Evolutionary conservation across 169 alveolate genomes (phyloP), one percentile per base, ranked within the genome.

Genomic region (Plasmodium reichenowi): DNA sequence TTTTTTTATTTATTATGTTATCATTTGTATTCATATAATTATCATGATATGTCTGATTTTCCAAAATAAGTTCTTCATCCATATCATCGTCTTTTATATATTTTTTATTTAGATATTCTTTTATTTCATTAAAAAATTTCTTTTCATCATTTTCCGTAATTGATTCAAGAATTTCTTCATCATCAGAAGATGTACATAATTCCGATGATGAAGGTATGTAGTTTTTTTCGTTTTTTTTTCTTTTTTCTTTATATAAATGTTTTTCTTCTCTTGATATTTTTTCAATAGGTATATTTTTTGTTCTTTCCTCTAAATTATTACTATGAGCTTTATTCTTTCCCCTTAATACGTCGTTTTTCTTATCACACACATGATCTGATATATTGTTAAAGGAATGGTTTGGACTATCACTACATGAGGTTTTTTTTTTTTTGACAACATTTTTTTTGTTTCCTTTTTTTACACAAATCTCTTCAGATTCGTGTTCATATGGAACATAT

Each of bases 51-150:
- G n/a, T 0, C 3, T 48, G 6, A 3, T 1, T 47, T 48, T 48
- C 63, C 7, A 10, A 15, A 47, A 12, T 29, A 24, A 8, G 0
- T 45, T 64, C 15, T 13, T 4, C 32, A 13, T 50, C 24, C 48
- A 17, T 38, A n/a, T 68, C 47, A 38, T 38, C 47, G 5, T 38
- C 76, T 56, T 50, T 45, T 59, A 38, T 38, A 58, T 9, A 64
- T 68, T 50, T 76, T 29, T 64, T 45, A 29, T 64, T 45, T 13
- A 76, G 52, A 58, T 76, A 76, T 52, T 24, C 89, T 67, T 76
- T 76, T 48, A 76, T 76, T 29, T 76, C 89, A 59, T 47, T 54
- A 13, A 76, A 76, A 12, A 64, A 76, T 76, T 76, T 76, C 12
- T 26, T 62, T 54, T 66, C 75, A 32, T 76, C 76, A 58, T 58